phyloP scores from a whole-genome alignment of 441 rosid species.

The Gossypium aridum region DNA sequence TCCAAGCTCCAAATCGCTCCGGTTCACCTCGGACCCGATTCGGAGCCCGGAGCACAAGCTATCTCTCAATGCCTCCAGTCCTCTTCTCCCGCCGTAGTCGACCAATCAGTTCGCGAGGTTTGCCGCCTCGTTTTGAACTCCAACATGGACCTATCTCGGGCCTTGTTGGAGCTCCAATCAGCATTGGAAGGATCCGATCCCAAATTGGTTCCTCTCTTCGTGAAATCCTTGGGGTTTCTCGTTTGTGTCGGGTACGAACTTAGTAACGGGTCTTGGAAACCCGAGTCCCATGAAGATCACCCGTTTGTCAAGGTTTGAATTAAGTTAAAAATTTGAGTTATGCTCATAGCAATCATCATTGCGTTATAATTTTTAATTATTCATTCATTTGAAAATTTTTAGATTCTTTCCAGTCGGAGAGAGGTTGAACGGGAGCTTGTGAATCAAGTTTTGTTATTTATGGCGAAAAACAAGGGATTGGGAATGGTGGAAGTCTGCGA shows the following conservation, averaged over 20 bases:
- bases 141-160: constrained; percentile 41
- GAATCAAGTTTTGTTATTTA: constrained; percentile 63
- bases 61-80: constrained; percentile 61
- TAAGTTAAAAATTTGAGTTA: background rate
- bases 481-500: constrained; percentile 69
- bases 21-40: constrained; percentile 38
- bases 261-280: constrained; percentile 45
- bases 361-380: background rate
- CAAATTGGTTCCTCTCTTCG: constrained; percentile 45
- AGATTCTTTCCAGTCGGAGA: constrained; percentile 62
- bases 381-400: constrained; percentile 19
- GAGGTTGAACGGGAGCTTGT: constrained; percentile 64
- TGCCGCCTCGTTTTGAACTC: constrained; percentile 68
- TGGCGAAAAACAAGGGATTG: constrained; percentile 34
- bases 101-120: constrained; percentile 81
- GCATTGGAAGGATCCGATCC: constrained; percentile 69
- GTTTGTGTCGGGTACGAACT: constrained; percentile 47
- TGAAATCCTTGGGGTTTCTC: constrained; percentile 64
- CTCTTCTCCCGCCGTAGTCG: constrained; percentile 60
- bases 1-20: constrained; percentile 69
- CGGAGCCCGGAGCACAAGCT: constrained; percentile 53
- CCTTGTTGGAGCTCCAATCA: constrained; percentile 71
- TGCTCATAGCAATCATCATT: background rate
- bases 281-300: constrained; percentile 47
- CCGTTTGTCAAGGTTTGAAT: constrained; percentile 60